phyloP scores from a whole-genome alignment of 345 rosid species.

The Dipteronia dyeriana region DNA sequence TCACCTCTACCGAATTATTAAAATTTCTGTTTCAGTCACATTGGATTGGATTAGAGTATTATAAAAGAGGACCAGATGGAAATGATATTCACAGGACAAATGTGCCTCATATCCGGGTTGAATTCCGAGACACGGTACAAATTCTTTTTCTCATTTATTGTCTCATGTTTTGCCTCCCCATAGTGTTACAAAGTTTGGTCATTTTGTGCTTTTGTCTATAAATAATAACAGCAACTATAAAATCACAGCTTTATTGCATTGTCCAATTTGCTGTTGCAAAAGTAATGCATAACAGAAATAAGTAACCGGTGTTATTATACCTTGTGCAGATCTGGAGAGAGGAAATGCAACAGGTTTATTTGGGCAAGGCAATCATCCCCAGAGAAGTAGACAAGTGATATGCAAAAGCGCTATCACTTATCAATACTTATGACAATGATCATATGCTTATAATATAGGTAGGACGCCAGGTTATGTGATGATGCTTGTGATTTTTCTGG shows the following conservation, averaged over 20 bases:
- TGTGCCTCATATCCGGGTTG: conserved; percentile 94
- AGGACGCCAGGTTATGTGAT: not conserved
- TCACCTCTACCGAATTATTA: not conserved
- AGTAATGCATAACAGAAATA: not conserved
- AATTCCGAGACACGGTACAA: conserved; percentile 85
- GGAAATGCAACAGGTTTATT: conserved; percentile 87
- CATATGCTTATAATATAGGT: conserved; percentile 24
- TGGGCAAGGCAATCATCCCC: conserved; percentile 56
- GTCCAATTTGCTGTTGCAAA: not conserved
- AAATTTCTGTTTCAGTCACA: conserved; percentile 61
- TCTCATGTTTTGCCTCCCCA: not conserved
- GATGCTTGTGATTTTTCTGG: not conserved
- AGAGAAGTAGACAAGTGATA: conserved; percentile 58
- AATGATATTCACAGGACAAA: conserved; percentile 91
- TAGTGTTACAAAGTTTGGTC: not conserved
- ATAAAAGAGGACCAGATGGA: conserved; percentile 94
- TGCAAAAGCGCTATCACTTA: not conserved
- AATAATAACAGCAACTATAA: not conserved
- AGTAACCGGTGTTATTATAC: not conserved
- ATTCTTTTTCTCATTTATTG: not conserved
- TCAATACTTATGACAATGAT: not conserved
- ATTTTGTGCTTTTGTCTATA: not conserved
- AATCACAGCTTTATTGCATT: not conserved
- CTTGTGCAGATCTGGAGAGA: conserved; percentile 84
- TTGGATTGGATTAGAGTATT: conserved; percentile 93